Evolutionary conservation across 148 eudicot species (phyloP).

Genomic region (Nepenthes gracilis): DNA sequence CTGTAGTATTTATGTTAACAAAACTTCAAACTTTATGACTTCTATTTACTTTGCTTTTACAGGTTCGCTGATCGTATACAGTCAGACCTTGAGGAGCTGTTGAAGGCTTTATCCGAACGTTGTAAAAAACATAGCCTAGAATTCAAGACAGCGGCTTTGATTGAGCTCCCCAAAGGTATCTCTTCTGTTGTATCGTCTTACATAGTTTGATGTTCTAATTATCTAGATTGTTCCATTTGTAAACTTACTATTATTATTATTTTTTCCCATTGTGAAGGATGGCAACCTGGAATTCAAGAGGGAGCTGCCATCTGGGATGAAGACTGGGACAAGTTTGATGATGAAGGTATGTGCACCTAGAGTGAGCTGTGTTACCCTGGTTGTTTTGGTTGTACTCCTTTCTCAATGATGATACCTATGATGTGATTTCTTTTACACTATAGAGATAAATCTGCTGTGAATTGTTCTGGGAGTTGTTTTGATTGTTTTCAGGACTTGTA

Average conservation of each 20-base stretch:
- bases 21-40: background rate
- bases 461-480: background rate
- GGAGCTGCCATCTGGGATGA: constrained; percentile 91
- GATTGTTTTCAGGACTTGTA: constrained; percentile 46
- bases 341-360: constrained; percentile 48
- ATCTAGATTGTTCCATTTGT: constrained; percentile 4
- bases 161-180: constrained; percentile 79
- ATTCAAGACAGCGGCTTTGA: constrained; percentile 64
- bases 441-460: too few relatives aligned
- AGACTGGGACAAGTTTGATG: constrained; percentile 99
- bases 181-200: background rate
- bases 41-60: constrained; percentile 2
- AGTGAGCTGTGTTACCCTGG: too few relatives aligned
- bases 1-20: background rate
- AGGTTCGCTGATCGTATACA: constrained; percentile 98
- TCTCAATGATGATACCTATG: too few relatives aligned
- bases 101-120: constrained; percentile 81
- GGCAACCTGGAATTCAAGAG: constrained; percentile 95
- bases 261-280: constrained; percentile 35
- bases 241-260: constrained; percentile 8
- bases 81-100: constrained; percentile 85
- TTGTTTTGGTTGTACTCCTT: too few relatives aligned
- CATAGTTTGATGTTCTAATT: background rate
- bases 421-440: too few relatives aligned
- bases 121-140: constrained; percentile 74